These are phyloP conservation scores for Lepidium sativum DNA, from an alignment of 345 rosid genomes.

Conservation along the genomic window DNA sequence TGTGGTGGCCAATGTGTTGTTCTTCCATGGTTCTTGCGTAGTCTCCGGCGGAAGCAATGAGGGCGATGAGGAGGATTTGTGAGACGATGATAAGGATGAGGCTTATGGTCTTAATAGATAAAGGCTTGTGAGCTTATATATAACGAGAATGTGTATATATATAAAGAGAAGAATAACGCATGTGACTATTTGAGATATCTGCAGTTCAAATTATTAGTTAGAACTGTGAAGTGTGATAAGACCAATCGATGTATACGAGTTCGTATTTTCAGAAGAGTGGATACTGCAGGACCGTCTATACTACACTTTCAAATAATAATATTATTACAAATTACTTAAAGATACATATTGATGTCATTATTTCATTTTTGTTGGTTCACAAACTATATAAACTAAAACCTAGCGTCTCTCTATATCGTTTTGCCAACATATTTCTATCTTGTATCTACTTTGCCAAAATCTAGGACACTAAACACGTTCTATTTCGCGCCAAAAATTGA, in stretches of 20 bases:
- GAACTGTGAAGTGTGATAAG: not conserved
- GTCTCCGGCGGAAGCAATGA: not conserved
- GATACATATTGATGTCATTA: no score
- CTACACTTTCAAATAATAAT: no score
- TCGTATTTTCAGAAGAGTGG: not conserved
- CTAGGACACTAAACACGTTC: no score
- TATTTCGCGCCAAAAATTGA: no score
- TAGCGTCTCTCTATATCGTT: no score
- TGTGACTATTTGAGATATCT: not conserved
- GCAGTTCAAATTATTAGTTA: not conserved
- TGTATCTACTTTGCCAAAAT: no score
- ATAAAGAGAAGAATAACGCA: not conserved
- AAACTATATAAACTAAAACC: no score
- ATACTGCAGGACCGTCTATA: not conserved
- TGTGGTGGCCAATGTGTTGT: not conserved
- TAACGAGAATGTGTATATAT: not conserved
- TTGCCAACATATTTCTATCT: no score
- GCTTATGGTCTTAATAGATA: not conserved
- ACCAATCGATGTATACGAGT: not conserved
- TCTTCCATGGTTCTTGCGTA: conserved; percentile 5
- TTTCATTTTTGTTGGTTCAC: no score
- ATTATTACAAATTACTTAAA: no score
- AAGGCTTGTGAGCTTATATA: not conserved
- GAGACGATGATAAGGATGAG: not conserved
- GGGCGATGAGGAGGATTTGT: not conserved